These are phyloP conservation scores for Lathyrus aphaca DNA, from an alignment of 306 rosid species.

Conservation along the genomic window DNA sequence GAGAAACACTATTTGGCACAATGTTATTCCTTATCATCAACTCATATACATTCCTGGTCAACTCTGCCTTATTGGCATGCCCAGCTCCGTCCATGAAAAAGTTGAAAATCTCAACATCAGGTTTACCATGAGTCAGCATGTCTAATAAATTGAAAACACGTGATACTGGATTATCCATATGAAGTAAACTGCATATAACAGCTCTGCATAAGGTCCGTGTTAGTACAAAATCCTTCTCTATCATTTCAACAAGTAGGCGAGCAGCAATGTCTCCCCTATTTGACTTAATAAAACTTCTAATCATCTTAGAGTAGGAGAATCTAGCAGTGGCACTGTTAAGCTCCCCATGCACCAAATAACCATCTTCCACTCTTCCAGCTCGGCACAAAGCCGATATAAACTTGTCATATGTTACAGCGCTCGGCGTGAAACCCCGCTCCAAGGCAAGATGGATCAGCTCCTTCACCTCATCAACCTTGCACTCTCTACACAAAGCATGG, in stretches of 20 bases:
- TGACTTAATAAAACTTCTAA: constrained; percentile 49
- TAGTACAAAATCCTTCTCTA: constrained; percentile 54
- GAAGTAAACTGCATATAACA: constrained; percentile 56
- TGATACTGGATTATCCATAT: constrained; percentile 56
- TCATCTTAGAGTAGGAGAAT: constrained; percentile 56
- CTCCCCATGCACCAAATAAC: constrained; percentile 58
- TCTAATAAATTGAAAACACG: constrained; percentile 55
- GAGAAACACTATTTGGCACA: constrained; percentile 47
- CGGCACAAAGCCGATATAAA: constrained; percentile 62
- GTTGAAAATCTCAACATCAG: constrained; percentile 42
- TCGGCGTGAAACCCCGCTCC: constrained; percentile 48
- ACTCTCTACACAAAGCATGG: constrained; percentile 56
- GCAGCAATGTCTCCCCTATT: constrained; percentile 71
- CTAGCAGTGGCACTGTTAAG: constrained; percentile 40
- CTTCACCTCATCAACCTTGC: constrained; percentile 74
- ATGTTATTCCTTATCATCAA: constrained; percentile 60
- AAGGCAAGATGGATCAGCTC: constrained; percentile 65
- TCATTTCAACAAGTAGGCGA: constrained; percentile 80
- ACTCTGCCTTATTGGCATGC: constrained; percentile 54
- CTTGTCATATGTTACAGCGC: constrained; percentile 43
- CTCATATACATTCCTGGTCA: constrained; percentile 65
- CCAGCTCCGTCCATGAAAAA: constrained; percentile 62
- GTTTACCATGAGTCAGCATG: constrained; percentile 50
- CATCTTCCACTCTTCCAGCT: constrained; percentile 61
- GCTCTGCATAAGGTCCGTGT: constrained; percentile 38